Evolutionary conservation across 2,329 filamentous ascomycete species (phyloP), one percentile per base, ranked within the genome.

Genomic region (Metarhizium anisopliae): DNA sequence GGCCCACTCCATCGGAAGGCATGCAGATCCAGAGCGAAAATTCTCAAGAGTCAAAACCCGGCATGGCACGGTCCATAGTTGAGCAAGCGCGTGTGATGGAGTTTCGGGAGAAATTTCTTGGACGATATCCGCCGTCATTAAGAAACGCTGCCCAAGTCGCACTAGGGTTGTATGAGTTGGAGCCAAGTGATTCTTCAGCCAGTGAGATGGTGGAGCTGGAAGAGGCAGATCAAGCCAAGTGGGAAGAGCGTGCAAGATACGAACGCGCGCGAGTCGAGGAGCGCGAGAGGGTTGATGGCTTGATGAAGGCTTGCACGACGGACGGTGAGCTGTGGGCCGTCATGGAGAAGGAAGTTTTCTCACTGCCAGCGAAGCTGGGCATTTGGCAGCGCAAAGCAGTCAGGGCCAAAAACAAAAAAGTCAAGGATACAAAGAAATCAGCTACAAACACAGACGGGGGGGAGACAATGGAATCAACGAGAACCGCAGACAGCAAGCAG

Each of bases 241-340:
- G 67, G 55, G 66, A 71, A 3, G 72, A 77, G 56, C 64, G 67
- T 52, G 59, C 58, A 2, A 61, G 57, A 7, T 65, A 74, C 25
- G 72, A 77, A 51, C 63, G 66, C 2, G 65, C 70, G 32, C 70
- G 77, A 10, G 64, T 68, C 10, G 61, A 71, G 6, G 83, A 86
- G 64, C 74, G 77, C 50, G 61, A 64, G 30, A 72, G 81, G 10
- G 76, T 90, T 8, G 77, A 81, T 59, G 59, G 61, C 6, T 63
- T 81, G 43, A 79, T 92, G 72, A 68, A 72, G 11, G 66, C 63
- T 2, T 84, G 84, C 18, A 61, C 72, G 56, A 81, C 81, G 0
- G 88, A 92, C 61, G 70, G 77, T 20, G 80, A 82, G 52, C 73
- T 90, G 10, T 91, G 87, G 86, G 67, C 81, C 6, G 68, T 86